These are phyloP conservation scores for Arctostaphylos glauca DNA, from an alignment of 148 eudicot species.

Conservation along the genomic window DNA sequence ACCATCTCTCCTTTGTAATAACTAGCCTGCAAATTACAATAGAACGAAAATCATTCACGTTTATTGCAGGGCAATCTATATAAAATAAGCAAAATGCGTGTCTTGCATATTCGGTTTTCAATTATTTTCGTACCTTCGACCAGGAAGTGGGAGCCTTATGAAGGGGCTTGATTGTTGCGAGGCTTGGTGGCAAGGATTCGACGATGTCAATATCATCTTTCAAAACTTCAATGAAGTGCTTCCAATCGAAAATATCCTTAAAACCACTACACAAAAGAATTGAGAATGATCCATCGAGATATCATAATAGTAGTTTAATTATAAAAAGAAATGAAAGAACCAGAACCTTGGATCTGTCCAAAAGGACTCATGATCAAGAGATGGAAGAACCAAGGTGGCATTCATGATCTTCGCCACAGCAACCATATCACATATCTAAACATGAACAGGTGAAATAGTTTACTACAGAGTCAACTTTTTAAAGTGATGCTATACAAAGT, in stretches of 20 bases:
- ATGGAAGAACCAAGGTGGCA: constrained; percentile 64
- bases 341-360: constrained; percentile 71
- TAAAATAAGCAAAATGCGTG: neutral
- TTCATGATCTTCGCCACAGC: constrained; percentile 66
- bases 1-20: constrained; percentile 50
- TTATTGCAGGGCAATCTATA: neutral
- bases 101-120: neutral
- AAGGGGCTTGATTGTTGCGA: constrained; percentile 25
- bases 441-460: neutral
- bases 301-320: neutral
- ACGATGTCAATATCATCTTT: constrained; percentile 49
- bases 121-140: constrained; percentile 45
- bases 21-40: constrained; percentile 35
- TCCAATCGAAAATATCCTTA: constrained; percentile 63
- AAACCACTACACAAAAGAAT: constrained; percentile 42
- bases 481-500: neutral
- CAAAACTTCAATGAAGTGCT: constrained; percentile 43
- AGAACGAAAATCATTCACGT: neutral
- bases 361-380: constrained; percentile 57
- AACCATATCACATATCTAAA: constrained; percentile 73
- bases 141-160: constrained; percentile 59
- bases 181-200: constrained; percentile 43
- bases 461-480: neutral
- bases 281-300: neutral
- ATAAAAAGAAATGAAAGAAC: neutral